A percentile compares a stretch with the other conserved stretches of the same genome.
These are phyloP conservation scores for Aureobasidium leucospermi DNA, from an alignment of 2,329 filamentous ascomycete species.

Conservation along the genomic window DNA sequence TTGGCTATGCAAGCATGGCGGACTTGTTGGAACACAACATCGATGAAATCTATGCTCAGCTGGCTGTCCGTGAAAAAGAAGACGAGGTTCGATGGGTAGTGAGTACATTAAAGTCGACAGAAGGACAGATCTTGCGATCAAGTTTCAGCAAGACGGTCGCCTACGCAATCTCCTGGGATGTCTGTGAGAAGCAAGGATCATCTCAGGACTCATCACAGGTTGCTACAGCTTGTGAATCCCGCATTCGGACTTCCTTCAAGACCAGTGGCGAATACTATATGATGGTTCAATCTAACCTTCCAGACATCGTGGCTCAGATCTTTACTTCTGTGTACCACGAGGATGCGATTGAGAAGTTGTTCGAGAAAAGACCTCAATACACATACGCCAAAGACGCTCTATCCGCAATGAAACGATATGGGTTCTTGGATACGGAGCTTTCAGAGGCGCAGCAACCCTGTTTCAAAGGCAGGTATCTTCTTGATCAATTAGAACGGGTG, in stretches of 20 bases:
- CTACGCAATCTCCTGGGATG: slow-evolving; percentile 75
- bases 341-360: slow-evolving; percentile 56
- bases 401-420: slow-evolving; percentile 60
- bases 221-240: slow-evolving; percentile 50
- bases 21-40: slow-evolving; percentile 65
- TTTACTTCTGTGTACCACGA: slow-evolving; percentile 68
- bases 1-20: slow-evolving; percentile 63
- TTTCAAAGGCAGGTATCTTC: slow-evolving; percentile 71
- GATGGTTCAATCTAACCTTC: slow-evolving; percentile 62
- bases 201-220: slow-evolving; percentile 2
- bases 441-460: slow-evolving; percentile 78
- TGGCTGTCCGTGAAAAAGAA: slow-evolving; percentile 72
- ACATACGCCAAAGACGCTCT: slow-evolving; percentile 57
- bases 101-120: slow-evolving; percentile 46
- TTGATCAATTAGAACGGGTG: slow-evolving; percentile 69
- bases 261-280: slow-evolving; percentile 52
- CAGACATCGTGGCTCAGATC: slow-evolving; percentile 67
- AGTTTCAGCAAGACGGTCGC: slow-evolving; percentile 75
- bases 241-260: slow-evolving; percentile 63
- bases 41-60: slow-evolving; percentile 70
- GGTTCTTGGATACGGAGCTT: slow-evolving; percentile 57
- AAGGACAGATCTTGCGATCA: slow-evolving; percentile 52
- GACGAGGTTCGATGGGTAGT: slow-evolving; percentile 56
- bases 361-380: slow-evolving; percentile 38
- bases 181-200: slow-evolving; percentile 29